phyloP scores from a whole-genome alignment of 2,329 filamentous ascomycete species.

The Exophiala sp. region DNA sequence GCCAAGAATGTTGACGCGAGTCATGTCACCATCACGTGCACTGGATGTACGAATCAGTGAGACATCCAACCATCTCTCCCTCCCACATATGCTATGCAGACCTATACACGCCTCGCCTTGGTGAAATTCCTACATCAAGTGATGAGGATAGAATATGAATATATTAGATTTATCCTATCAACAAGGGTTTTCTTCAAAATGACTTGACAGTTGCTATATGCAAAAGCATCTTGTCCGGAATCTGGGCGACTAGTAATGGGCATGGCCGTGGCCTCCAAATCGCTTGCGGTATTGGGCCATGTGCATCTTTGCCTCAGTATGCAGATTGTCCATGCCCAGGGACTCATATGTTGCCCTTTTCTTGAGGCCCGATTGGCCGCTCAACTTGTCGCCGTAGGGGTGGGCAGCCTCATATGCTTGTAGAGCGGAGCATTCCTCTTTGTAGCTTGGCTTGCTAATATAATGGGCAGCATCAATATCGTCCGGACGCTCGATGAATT shows the following conservation, averaged over 20 bases:
- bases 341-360: slow-evolving; percentile 10
- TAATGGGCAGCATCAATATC: slow-evolving; percentile 20
- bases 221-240: too few relatives aligned
- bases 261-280: slow-evolving; percentile 8
- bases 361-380: slow-evolving; percentile 19
- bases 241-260: slow-evolving; percentile 5
- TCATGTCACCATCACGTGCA: too few relatives aligned
- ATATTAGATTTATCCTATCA: too few relatives aligned
- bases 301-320: slow-evolving; percentile 14
- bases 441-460: slow-evolving; percentile 14
- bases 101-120: too few relatives aligned
- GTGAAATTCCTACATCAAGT: too few relatives aligned
- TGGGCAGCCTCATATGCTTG: slow-evolving; percentile 9
- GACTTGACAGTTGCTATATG: too few relatives aligned
- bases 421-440: slow-evolving; percentile 22
- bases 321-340: slow-evolving; percentile 6
- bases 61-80: too few relatives aligned
- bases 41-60: too few relatives aligned
- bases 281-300: slow-evolving; percentile 15
- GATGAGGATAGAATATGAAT: too few relatives aligned
- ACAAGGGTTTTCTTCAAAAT: too few relatives aligned
- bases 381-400: slow-evolving; percentile 11
- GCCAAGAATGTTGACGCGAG: too few relatives aligned
- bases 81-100: too few relatives aligned
- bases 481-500: slow-evolving; percentile 31